phyloP scores from a whole-genome alignment of 805 yeast genomes.

The Candida succiphila region DNA sequence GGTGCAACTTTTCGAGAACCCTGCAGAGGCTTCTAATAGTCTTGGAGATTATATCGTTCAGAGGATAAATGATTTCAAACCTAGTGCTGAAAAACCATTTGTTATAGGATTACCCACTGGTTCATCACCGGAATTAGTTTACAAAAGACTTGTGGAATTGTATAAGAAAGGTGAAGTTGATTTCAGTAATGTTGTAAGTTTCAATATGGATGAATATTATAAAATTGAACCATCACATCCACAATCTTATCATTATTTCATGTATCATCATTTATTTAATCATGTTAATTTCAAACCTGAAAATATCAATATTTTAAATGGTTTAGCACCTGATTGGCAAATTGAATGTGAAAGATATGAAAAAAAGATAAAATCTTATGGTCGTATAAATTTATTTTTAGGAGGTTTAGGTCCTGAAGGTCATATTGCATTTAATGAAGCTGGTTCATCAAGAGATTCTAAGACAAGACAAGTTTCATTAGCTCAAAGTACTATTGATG shows the following conservation, averaged over 20 bases:
- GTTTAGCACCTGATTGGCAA: conserved; percentile 34
- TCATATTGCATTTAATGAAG: conserved; percentile 51
- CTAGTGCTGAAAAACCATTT: conserved; percentile 36
- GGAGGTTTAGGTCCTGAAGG: conserved; percentile 58
- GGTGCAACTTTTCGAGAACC: conserved; percentile 20
- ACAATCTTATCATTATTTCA: conserved; percentile 49
- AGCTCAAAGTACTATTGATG: conserved; percentile 39
- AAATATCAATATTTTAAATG: conserved; percentile 45
- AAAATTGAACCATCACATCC: conserved; percentile 35
- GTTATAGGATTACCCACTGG: conserved; percentile 55
- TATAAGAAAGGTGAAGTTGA: conserved; percentile 31
- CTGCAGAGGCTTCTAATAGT: conserved; percentile 30
- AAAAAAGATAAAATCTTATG: conserved; percentile 33
- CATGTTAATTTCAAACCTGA: conserved; percentile 42
- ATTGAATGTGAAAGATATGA: conserved; percentile 40
- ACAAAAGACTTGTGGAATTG: conserved; percentile 32
- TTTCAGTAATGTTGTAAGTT: conserved; percentile 44
- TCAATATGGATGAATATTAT: conserved; percentile 54
- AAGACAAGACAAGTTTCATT: conserved; percentile 36
- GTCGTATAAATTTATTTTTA: conserved; percentile 41
- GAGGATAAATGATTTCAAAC: conserved; percentile 32
- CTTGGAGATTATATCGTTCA: conserved; percentile 36
- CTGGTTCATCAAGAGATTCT: conserved; percentile 37
- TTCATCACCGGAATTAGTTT: conserved; percentile 49
- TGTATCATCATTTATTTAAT: conserved; percentile 44